phyloP scores from a whole-genome alignment of 2,329 filamentous ascomycete genomes.

The Fusarium sarcochroum region DNA sequence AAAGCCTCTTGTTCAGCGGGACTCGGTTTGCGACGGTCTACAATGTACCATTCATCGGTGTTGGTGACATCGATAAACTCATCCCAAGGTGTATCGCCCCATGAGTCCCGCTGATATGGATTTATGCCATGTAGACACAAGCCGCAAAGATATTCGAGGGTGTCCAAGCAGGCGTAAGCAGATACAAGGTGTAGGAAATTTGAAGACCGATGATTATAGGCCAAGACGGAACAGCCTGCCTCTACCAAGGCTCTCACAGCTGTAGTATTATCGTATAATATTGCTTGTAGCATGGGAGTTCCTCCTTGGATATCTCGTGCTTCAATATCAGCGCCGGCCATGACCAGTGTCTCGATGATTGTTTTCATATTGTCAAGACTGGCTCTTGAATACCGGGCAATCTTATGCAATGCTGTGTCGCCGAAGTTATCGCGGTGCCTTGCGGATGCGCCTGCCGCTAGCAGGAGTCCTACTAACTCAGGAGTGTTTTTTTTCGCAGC shows the following conservation, averaged over 20 bases:
- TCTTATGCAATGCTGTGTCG: neutral
- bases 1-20: neutral
- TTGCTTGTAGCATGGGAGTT: rapidly evolving
- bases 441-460: slow-evolving; percentile 17
- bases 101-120: neutral
- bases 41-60: rapidly evolving
- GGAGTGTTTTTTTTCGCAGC: rapidly evolving
- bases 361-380: neutral
- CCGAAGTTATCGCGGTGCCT: rapidly evolving
- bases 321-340: slow-evolving; percentile 1
- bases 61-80: rapidly evolving
- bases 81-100: neutral
- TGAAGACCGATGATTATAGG: rapidly evolving
- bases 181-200: slow-evolving; percentile 5
- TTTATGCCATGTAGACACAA: neutral
- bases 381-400: rapidly evolving
- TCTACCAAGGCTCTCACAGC: neutral
- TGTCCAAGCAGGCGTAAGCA: rapidly evolving
- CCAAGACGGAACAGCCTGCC: neutral
- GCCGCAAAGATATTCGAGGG: neutral
- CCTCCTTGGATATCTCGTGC: rapidly evolving
- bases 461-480: slow-evolving; percentile 4
- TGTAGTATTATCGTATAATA: rapidly evolving
- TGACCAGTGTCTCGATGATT: neutral
- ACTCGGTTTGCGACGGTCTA: rapidly evolving